These are phyloP conservation scores for Trichophyton equinum DNA, from an alignment of 2,329 filamentous ascomycete genomes.

Conservation along the genomic window DNA sequence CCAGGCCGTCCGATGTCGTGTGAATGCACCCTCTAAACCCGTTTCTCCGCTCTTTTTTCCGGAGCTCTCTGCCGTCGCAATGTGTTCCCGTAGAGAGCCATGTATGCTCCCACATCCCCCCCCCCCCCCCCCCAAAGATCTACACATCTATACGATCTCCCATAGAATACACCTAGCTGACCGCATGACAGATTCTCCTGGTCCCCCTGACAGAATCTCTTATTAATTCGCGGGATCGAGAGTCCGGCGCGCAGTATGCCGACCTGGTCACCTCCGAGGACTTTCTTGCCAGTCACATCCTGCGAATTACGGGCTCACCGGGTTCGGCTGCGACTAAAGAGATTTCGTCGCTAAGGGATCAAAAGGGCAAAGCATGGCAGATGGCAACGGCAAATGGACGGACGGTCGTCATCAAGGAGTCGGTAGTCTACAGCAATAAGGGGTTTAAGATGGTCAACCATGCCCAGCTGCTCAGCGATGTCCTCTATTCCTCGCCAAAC, in stretches of 20 bases:
- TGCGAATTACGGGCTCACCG: conserved; percentile 56
- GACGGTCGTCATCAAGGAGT: conserved; percentile 88
- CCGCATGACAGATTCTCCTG: conserved; percentile 54
- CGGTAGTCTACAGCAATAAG: conserved; percentile 89
- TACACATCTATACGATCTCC: background rate
- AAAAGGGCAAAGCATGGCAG: conserved; percentile 83
- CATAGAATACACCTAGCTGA: conserved; percentile 7
- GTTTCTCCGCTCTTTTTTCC: conserved; percentile 97
- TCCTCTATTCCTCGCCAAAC: conserved; percentile 78
- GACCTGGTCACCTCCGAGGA: conserved; percentile 85
- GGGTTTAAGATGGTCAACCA: conserved; percentile 89
- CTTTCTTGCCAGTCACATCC: conserved; percentile 90
- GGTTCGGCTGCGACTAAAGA: conserved; percentile 40
- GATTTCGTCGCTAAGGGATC: conserved; percentile 62
- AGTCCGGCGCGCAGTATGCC: conserved; percentile 61
- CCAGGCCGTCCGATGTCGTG: conserved; percentile 33
- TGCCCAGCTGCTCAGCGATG: conserved; percentile 71
- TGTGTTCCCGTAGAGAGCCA: conserved; percentile 85
- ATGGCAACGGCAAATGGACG: conserved; percentile 86
- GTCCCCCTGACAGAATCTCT: conserved; percentile 89
- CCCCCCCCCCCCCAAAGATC: background rate
- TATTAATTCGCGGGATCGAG: conserved; percentile 73
- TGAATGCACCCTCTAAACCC: conserved; percentile 99
- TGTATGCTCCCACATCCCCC: conserved; percentile 31
- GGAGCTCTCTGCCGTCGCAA: conserved; percentile 82